Conservation (phyloP, 306 rosid species). For the Ochetophila trinervis region DNA sequence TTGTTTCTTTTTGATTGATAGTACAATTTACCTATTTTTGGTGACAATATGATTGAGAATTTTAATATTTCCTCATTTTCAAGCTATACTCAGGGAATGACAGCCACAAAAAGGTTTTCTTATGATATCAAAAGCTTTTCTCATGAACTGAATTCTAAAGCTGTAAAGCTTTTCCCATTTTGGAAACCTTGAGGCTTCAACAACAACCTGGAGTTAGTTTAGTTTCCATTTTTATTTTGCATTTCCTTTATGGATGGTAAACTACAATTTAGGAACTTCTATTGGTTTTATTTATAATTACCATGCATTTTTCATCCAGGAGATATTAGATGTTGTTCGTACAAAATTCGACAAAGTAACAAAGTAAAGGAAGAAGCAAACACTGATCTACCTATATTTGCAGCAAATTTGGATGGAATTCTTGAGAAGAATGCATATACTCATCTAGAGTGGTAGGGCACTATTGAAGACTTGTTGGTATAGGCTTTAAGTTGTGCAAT, state of each 20-base stretch:
- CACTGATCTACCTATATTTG: slow-evolving; percentile 86
- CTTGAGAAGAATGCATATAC: slow-evolving; percentile 88
- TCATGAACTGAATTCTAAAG: slow-evolving; percentile 92
- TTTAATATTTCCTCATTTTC: slow-evolving; percentile 86
- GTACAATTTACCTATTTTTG: slow-evolving; percentile 5
- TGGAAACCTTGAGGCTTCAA: slow-evolving; percentile 91
- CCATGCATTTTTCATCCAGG: slow-evolving; percentile 47
- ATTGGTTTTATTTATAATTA: too few relatives aligned
- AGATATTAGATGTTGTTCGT: slow-evolving; percentile 70
- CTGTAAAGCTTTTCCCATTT: slow-evolving; percentile 90
- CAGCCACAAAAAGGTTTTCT: slow-evolving; percentile 87
- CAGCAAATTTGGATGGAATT: slow-evolving; percentile 88
- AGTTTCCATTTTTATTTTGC: slow-evolving; percentile 22
- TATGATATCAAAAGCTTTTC: slow-evolving; percentile 90
- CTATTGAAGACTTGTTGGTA: slow-evolving; percentile 89
- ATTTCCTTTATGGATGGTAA: too few relatives aligned
- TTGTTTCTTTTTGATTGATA: slow-evolving; percentile 8
- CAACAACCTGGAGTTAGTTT: slow-evolving; percentile 79
- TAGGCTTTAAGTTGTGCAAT: slow-evolving; percentile 95
- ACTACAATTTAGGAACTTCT: too few relatives aligned
- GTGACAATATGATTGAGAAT: slow-evolving; percentile 20
- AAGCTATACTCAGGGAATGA: slow-evolving; percentile 92
- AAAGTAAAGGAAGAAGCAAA: slow-evolving; percentile 92
- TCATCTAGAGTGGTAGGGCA: slow-evolving; percentile 95
- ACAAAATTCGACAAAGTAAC: slow-evolving; percentile 88